Evolutionary conservation across 257 asterid genomes (phyloP).

Genomic region (Mitragyna speciosa): DNA sequence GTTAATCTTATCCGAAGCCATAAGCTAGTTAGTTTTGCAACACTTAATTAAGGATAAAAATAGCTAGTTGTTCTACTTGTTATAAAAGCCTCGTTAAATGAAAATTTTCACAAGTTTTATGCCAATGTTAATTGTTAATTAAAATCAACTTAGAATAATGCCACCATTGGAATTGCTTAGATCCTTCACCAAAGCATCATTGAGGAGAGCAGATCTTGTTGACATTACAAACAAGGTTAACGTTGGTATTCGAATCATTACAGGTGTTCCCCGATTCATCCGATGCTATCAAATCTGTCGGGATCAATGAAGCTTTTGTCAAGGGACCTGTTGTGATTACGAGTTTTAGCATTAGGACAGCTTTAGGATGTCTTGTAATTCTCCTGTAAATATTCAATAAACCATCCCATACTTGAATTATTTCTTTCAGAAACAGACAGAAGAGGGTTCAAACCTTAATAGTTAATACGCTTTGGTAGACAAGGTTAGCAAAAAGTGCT

Average conservation of each 20-base stretch:
- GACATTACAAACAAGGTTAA: not conserved
- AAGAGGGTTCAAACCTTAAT: conserved; percentile 23
- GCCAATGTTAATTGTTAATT: not conserved
- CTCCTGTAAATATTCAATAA: not conserved
- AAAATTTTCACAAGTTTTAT: not conserved
- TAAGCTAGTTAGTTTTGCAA: not conserved
- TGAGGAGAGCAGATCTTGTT: not conserved
- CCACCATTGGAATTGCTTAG: not conserved
- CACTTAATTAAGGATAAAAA: not conserved
- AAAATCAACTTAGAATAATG: not conserved
- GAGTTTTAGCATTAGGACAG: not conserved
- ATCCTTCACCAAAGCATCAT: not conserved
- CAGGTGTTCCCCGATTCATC: conserved; percentile 13
- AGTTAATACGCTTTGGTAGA: not conserved
- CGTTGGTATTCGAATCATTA: conserved; percentile 9
- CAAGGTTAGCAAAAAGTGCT: not conserved
- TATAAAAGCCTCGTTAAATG: not conserved
- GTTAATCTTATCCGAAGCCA: not conserved
- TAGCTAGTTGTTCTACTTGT: not conserved
- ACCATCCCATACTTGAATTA: not conserved
- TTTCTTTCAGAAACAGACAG: conserved; percentile 18
- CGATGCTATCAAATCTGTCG: conserved; percentile 13
- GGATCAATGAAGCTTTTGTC: conserved; percentile 16
- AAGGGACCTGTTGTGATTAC: not conserved
- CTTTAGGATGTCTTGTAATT: not conserved